Evolutionary conservation across 2,329 filamentous ascomycete genomes (phyloP).

Genomic region (Chaetothyriales sp.): DNA sequence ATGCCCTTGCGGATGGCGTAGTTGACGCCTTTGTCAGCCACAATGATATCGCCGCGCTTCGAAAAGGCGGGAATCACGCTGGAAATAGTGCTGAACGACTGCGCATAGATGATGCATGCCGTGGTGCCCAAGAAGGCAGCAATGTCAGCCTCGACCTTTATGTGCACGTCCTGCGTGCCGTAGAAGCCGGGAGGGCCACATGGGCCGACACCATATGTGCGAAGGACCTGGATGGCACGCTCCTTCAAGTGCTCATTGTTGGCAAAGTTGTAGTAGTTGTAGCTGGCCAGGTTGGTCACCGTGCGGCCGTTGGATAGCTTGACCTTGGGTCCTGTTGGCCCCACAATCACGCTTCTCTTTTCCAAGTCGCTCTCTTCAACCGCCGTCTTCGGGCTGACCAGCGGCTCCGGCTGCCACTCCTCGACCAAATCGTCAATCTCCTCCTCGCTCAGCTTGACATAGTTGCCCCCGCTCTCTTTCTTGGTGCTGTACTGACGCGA

Average conservation of each 20-base stretch:
- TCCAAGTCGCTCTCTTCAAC: slow-evolving; percentile 73
- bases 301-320: slow-evolving; percentile 80
- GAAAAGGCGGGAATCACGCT: slow-evolving; percentile 93
- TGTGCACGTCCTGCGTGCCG: slow-evolving; percentile 93
- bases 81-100: slow-evolving; percentile 92
- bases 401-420: slow-evolving; percentile 88
- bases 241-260: slow-evolving; percentile 85
- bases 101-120: slow-evolving; percentile 85
- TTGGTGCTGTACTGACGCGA: slow-evolving; percentile 88
- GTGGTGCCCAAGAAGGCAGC: slow-evolving; percentile 76
- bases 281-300: slow-evolving; percentile 83
- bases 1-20: slow-evolving; percentile 89
- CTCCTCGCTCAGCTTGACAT: slow-evolving; percentile 79
- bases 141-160: slow-evolving; percentile 90
- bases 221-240: slow-evolving; percentile 82
- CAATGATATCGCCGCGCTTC: slow-evolving; percentile 92
- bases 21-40: slow-evolving; percentile 85
- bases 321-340: slow-evolving; percentile 76
- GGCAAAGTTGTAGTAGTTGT: slow-evolving; percentile 97
- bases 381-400: slow-evolving; percentile 57
- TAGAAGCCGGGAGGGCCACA: slow-evolving; percentile 97
- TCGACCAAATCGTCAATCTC: slow-evolving; percentile 95
- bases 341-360: slow-evolving; percentile 71
- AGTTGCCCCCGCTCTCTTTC: slow-evolving; percentile 42
- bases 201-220: slow-evolving; percentile 89